Evolutionary conservation across 176 grass and related monocot genomes (phyloP).

Genomic region (Otatea glauca): DNA sequence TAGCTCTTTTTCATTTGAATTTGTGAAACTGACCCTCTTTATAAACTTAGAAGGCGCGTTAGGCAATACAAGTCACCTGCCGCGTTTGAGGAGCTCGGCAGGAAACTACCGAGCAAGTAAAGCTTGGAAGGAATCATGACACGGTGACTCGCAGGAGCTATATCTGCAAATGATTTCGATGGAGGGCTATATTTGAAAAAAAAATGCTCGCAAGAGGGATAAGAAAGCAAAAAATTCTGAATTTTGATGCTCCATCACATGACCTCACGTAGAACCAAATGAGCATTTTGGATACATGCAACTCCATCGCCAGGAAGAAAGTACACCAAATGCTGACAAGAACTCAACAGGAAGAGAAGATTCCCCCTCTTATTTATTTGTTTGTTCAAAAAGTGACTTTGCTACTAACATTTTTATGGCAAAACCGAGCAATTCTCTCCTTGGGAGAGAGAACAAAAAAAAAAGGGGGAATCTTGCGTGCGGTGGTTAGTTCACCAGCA

Average conservation of each 20-base stretch:
- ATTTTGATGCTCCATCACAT: conserved; percentile 33
- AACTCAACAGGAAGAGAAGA: conserved; percentile 10
- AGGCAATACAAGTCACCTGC: too few relatives aligned
- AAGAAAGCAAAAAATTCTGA: too few relatives aligned
- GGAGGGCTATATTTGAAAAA: too few relatives aligned
- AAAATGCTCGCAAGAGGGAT: too few relatives aligned
- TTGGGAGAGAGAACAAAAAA: conserved; percentile 11
- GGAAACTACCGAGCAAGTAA: too few relatives aligned
- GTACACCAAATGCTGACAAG: conserved; percentile 31
- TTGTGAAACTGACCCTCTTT: too few relatives aligned
- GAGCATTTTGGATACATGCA: conserved; percentile 36
- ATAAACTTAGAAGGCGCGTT: too few relatives aligned
- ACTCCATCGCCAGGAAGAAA: conserved; percentile 21
- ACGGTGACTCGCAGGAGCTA: too few relatives aligned
- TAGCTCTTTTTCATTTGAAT: too few relatives aligned
- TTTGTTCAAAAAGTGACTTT: conserved; percentile 10
- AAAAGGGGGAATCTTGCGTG: conserved; percentile 6
- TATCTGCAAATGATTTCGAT: too few relatives aligned
- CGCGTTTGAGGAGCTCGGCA: too few relatives aligned
- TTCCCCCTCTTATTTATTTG: conserved; percentile 15
- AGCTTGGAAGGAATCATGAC: too few relatives aligned
- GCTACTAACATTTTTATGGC: background rate
- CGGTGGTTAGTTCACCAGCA: conserved; percentile 27
- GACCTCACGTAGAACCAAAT: conserved; percentile 35
- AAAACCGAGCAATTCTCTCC: background rate